Percentiles rank a stretch among this genome's conserved stretches.
phyloP scores from a whole-genome alignment of 306 rosid genomes.

The Styphnolobium japonicum region DNA sequence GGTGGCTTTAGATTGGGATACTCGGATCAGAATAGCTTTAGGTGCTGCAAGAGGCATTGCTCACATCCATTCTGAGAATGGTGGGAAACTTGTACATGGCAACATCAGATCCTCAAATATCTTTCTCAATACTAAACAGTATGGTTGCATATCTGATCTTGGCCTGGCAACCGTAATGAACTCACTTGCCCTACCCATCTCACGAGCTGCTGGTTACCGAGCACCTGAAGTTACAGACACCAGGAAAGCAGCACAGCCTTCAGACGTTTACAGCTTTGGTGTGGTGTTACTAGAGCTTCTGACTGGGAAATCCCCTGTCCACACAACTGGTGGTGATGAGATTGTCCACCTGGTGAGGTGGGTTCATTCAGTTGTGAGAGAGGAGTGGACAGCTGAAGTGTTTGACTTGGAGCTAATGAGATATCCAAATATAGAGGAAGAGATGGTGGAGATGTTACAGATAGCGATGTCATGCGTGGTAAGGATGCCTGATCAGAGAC shows the following conservation, averaged over 20 bases:
- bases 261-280: conserved; percentile 86
- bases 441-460: conserved; percentile 94
- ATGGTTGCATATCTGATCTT: conserved; percentile 80
- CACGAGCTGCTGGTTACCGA: conserved; percentile 88
- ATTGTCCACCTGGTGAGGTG: conserved; percentile 88
- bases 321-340: conserved; percentile 82
- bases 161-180: conserved; percentile 79
- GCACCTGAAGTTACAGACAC: conserved; percentile 93
- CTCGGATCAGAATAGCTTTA: conserved; percentile 66
- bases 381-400: conserved; percentile 97
- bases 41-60: conserved; percentile 88
- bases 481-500: conserved; percentile 84
- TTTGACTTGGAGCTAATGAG: conserved; percentile 84
- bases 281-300: conserved; percentile 86
- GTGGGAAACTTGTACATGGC: conserved; percentile 84
- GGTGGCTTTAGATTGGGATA: conserved; percentile 69
- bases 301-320: conserved; percentile 88
- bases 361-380: conserved; percentile 97
- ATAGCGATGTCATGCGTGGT: conserved; percentile 83
- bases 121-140: conserved; percentile 55
- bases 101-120: conserved; percentile 79
- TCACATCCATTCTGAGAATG: conserved; percentile 60
- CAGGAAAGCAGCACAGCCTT: conserved; percentile 70
- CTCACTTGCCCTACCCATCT: conserved; percentile 65
- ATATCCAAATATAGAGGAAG: conserved; percentile 90